phyloP scores from a whole-genome alignment of 768 basidiomycete genomes.

The Mycena rosella region DNA sequence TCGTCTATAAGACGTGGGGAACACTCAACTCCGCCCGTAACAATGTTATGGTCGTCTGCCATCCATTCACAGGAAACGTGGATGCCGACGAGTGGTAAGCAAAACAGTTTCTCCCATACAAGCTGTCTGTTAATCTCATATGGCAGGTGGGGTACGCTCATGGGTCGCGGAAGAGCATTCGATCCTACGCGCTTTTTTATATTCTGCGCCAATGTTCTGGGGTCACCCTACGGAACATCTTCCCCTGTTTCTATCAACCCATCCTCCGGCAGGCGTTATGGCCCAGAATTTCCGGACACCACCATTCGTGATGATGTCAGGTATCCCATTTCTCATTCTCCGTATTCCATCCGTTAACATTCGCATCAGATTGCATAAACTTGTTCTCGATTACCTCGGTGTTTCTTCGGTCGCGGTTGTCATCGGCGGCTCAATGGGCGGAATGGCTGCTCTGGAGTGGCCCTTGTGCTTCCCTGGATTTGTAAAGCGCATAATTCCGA shows the following conservation, averaged over 20 bases:
- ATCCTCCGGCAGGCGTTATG: slow-evolving; percentile 79
- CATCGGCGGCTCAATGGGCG: slow-evolving; percentile 98
- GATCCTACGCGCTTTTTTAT: slow-evolving; percentile 91
- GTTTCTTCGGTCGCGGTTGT: slow-evolving; percentile 90
- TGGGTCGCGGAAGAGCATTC: slow-evolving; percentile 92
- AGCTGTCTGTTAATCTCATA: background rate
- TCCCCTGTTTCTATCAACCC: slow-evolving; percentile 89
- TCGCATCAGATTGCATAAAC: slow-evolving; percentile 80
- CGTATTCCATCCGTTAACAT: background rate
- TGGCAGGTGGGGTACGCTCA: slow-evolving; percentile 93
- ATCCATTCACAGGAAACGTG: slow-evolving; percentile 82
- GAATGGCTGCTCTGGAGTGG: slow-evolving; percentile 98
- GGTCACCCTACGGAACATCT: slow-evolving; percentile 94
- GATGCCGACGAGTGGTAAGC: slow-evolving; percentile 85
- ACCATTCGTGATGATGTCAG: slow-evolving; percentile 94
- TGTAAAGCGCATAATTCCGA: slow-evolving; percentile 87
- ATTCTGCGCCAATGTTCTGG: slow-evolving; percentile 92
- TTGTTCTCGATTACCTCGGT: slow-evolving; percentile 86
- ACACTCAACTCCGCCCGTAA: slow-evolving; percentile 66
- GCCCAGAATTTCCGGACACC: slow-evolving; percentile 94
- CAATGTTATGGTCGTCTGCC: slow-evolving; percentile 86
- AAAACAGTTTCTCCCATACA: background rate
- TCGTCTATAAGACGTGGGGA: slow-evolving; percentile 88
- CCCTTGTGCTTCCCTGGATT: slow-evolving; percentile 90
- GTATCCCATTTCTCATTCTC: slow-evolving; percentile 50